Conservation (phyloP, 2,329 filamentous ascomycete species). For the Aspergillus japonicus region DNA sequence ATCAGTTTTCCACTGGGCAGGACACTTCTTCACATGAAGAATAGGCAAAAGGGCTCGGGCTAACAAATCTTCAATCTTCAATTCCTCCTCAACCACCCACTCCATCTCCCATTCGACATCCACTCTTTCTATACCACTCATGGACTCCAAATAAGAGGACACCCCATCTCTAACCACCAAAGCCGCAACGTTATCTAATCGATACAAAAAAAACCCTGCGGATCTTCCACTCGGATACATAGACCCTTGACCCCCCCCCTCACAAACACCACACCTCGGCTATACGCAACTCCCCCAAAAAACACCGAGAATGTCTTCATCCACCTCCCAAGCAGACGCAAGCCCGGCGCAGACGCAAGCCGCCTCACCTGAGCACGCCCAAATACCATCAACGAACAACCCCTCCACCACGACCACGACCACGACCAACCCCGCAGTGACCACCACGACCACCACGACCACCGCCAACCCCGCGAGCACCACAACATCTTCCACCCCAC, state of each 20-base stretch:
- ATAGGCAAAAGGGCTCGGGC: too few species aligned
- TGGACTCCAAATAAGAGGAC: too few species aligned
- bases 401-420: constrained; percentile 4
- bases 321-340: not conserved
- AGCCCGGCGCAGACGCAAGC: too few species aligned
- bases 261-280: not conserved
- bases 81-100: too few species aligned
- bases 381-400: not conserved
- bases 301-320: not conserved
- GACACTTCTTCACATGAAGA: not conserved
- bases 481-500: not conserved
- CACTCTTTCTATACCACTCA: too few species aligned
- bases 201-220: too few species aligned
- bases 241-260: not conserved
- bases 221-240: too few species aligned
- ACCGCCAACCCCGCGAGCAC: not conserved
- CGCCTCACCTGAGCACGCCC: not conserved
- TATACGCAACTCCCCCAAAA: not conserved
- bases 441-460: constrained; percentile 4
- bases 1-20: not conserved
- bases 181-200: too few species aligned
- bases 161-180: too few species aligned
- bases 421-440: not conserved
- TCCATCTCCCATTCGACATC: too few species aligned
- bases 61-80: too few species aligned